Evolutionary conservation across 2,329 filamentous ascomycete species (phyloP), one percentile per base, ranked within the genome.

Genomic region (Claviceps pusilla): DNA sequence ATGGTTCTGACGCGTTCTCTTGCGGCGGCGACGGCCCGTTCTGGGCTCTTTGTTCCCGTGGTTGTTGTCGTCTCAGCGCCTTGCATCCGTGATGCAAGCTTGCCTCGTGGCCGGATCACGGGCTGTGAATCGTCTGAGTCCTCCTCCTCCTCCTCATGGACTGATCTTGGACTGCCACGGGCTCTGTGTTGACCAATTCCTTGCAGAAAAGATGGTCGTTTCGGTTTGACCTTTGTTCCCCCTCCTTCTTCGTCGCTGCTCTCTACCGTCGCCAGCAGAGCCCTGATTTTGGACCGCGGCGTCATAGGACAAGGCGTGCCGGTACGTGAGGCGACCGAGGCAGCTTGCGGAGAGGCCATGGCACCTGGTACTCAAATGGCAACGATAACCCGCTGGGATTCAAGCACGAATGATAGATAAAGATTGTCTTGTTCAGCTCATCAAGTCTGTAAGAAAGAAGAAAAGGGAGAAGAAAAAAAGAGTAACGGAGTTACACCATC

Each of bases 1-100:
- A 69, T 35, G 16, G 16, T 72, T 60, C 65, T 73, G 41, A 72
- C 68, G 56, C 73, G 70, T 56, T 74, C 70, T 51, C 69, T 65
- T 4, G 69, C 68, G 49, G 65, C 68, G 47, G 66, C 66, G 2
- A 63, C 58, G 11, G 57, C 55, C 14, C 28, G 14, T 28, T 29
- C 14, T 7, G 50, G 33, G 41, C 50, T 52, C 16, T 16, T 41
- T 31, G 61, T 57, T 1, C 61, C 43, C 7, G 7, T 61, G 19
- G 19, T 19, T 29, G 29, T 52, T n/a, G 50, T 51, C 41, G 31
- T 28, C 31, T 54, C 54, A 37, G 57, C 60, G 46, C 65, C 75
- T 57, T 78, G 75, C 76, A 89, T 81, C 52, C 80, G 75, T 16
- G 83, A 76, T 12, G 83, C 83, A 59, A 87, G 72, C 52, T 78